Evolutionary conservation across 768 basidiomycete species (phyloP).

Genomic region (Agaricus bisporus): DNA sequence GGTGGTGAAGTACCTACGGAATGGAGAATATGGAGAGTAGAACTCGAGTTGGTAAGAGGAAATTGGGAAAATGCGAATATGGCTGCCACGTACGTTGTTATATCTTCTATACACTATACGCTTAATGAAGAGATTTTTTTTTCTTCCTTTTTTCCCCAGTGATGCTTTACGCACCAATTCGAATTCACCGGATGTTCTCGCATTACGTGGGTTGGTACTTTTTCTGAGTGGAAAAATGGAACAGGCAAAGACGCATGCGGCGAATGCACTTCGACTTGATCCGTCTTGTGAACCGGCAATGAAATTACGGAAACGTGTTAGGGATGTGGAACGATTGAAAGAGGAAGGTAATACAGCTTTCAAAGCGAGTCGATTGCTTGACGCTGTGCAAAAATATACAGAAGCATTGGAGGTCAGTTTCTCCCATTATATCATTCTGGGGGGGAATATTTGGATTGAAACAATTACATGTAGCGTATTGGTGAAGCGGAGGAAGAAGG

Average conservation of each 20-base stretch:
- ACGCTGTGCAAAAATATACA: constrained; percentile 64
- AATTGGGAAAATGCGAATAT: constrained; percentile 69
- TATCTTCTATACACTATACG: too few relatives aligned
- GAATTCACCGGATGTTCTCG: constrained; percentile 74
- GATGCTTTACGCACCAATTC: constrained; percentile 68
- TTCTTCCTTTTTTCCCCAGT: constrained; percentile 27
- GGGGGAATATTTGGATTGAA: not conserved
- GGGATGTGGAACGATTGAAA: constrained; percentile 76
- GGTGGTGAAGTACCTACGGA: constrained; percentile 69
- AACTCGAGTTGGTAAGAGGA: constrained; percentile 67
- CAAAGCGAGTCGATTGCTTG: constrained; percentile 50
- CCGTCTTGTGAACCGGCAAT: constrained; percentile 70
- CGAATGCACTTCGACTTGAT: constrained; percentile 69
- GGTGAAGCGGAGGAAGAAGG: constrained; percentile 66
- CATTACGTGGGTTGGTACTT: constrained; percentile 72
- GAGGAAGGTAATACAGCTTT: constrained; percentile 82
- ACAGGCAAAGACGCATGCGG: constrained; percentile 64
- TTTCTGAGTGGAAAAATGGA: constrained; percentile 69
- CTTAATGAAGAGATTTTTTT: not conserved
- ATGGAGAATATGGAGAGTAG: constrained; percentile 77
- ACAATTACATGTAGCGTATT: constrained; percentile 40
- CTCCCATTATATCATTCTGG: not conserved
- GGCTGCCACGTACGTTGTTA: constrained; percentile 55
- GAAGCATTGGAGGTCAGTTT: constrained; percentile 66
- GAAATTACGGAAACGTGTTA: constrained; percentile 69